Evolutionary conservation across 108 stramenopile species (phyloP), one percentile per base, ranked within the genome.

Genomic region (Cyclotella sp.): DNA sequence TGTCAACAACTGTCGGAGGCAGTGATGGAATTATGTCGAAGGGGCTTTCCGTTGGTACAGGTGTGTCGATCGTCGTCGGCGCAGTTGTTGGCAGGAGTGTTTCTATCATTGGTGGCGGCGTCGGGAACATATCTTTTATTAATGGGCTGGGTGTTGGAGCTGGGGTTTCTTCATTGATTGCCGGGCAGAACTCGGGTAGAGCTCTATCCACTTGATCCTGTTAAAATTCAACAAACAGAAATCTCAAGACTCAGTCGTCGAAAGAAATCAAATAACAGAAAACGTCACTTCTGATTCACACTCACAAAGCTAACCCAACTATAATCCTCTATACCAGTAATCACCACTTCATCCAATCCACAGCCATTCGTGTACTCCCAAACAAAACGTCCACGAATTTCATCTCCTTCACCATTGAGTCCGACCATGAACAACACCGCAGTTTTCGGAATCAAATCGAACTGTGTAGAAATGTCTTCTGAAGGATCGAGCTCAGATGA

Each of bases 391-490:
- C 58, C 76, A 4, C 67, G 53, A 16, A 76, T 67, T 27, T 76
- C 76, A n/a, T 62, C 68, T 0, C 76, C 76, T 2, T 55, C 30
- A 29, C 27, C 59, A 69, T 76, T 76, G n/a, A 21, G 18, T 29
- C 76, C 76, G 1, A 68, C 49, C 39, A 76, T 14, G 60, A 76
- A 76, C 12, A 76, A 24, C 28, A 76, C 76, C 30, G 58, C 67
- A 11, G 76, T 76, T 18, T 58, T 40, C 1, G 76, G 76, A 8
- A 76, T 59, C 3, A 55, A 28, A 21, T 76, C 76, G 49, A 76
- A 41, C 52, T 76, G 76, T 29, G 67, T 27, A 9, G 67, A 55
- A 22, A 76, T 68, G 19, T 40, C 55, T 16, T 46, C 8, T 22
- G 67, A 29, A 19, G 67, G 52, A 39, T 53, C 41, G 6, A 76